phyloP scores from a whole-genome alignment of 352 stramenopile species.

The Albugo laibachii region DNA sequence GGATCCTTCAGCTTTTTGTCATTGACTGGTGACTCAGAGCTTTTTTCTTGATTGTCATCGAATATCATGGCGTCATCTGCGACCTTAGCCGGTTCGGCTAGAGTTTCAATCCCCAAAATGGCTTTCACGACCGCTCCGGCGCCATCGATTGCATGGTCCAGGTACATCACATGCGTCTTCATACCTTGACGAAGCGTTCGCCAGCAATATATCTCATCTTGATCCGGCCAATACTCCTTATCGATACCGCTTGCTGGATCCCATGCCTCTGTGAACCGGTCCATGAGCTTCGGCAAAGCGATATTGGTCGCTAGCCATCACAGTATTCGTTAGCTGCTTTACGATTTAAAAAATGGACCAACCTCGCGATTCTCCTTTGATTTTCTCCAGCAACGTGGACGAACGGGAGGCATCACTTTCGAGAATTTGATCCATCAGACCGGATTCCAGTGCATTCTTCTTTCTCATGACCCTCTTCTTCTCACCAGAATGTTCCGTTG shows the following conservation, averaged over 20 bases:
- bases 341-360: background rate
- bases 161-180: slow-evolving; percentile 42
- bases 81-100: background rate
- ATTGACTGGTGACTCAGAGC: no score
- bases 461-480: slow-evolving; percentile 1
- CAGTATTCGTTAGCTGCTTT: no score
- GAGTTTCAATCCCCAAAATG: slow-evolving; percentile 19
- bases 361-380: slow-evolving; percentile 47
- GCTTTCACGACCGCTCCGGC: slow-evolving; percentile 43
- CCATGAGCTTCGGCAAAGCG: slow-evolving; percentile 55
- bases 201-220: slow-evolving; percentile 81
- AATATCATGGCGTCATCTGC: no score
- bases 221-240: slow-evolving; percentile 89
- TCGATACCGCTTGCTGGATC: slow-evolving; percentile 92
- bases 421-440: slow-evolving; percentile 56
- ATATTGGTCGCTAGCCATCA: slow-evolving; percentile 27
- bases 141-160: slow-evolving; percentile 43
- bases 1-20: no score
- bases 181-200: slow-evolving; percentile 62
- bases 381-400: slow-evolving; percentile 45
- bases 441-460: slow-evolving; percentile 11
- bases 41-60: no score
- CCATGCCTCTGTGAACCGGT: slow-evolving; percentile 83
- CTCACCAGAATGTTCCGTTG: slow-evolving; percentile 6
- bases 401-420: slow-evolving; percentile 47